Conservation (phyloP, 345 rosid genomes). For the Salix suchowensis region DNA sequence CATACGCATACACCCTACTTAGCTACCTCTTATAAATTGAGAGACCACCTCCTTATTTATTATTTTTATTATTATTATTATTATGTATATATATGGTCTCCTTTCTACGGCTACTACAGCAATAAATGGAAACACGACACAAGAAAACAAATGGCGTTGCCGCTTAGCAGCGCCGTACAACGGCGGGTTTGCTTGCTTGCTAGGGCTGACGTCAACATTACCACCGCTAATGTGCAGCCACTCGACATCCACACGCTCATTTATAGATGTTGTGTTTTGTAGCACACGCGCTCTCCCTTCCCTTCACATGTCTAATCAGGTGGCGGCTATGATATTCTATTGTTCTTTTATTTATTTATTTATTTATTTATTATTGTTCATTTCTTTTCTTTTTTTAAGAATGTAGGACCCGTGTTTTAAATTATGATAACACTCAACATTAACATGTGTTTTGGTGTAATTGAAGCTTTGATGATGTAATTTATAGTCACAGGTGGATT, state of each 20-base stretch:
- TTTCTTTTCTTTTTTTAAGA: background rate
- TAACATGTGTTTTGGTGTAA: background rate
- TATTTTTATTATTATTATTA: no score
- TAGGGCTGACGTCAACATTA: conserved; percentile 21
- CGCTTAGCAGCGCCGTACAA: conserved; percentile 16
- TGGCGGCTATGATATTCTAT: conserved; percentile 13
- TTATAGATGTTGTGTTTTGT: no score
- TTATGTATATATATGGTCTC: no score
- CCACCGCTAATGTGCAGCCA: background rate
- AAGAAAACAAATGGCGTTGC: conserved; percentile 9
- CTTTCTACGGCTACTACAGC: no score
- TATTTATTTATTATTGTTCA: background rate
- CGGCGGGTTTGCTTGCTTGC: background rate
- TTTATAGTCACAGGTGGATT: no score
- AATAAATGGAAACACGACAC: background rate
- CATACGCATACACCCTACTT: background rate
- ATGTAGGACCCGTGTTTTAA: background rate
- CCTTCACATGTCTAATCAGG: conserved; percentile 15
- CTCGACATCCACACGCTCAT: background rate
- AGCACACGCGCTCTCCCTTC: background rate
- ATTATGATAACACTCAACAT: background rate
- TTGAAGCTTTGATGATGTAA: no score
- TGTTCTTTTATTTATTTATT: background rate
- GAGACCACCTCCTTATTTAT: background rate
- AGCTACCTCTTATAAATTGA: background rate